These are phyloP conservation scores for Penicillium sclerotiorum DNA, from an alignment of 2,329 filamentous ascomycete species.

Conservation along the genomic window DNA sequence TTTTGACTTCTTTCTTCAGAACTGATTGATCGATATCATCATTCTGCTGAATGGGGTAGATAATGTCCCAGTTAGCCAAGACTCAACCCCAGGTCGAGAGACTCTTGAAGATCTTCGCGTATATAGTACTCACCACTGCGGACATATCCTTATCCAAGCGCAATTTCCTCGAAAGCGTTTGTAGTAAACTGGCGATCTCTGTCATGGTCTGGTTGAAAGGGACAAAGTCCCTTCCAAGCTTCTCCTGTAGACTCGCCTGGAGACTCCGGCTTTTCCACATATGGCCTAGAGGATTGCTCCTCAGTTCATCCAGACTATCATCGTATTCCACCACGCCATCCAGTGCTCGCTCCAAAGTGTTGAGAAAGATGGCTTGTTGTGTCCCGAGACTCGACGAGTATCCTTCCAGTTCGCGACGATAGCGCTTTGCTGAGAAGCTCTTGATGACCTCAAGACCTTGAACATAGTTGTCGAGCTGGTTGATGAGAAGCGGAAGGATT, in stretches of 20 bases:
- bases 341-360: background rate
- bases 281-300: background rate
- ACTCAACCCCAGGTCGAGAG: background rate
- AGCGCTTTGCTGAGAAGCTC: slow-evolving; percentile 25
- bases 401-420: slow-evolving; percentile 9
- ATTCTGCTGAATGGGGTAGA: background rate
- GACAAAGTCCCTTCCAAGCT: background rate
- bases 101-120: background rate
- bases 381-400: slow-evolving; percentile 9
- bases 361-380: slow-evolving; percentile 12
- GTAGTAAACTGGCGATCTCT: background rate
- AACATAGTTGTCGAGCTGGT: slow-evolving; percentile 37
- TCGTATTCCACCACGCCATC: background rate
- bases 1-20: background rate
- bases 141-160: background rate
- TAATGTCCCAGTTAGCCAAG: background rate
- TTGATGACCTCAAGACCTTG: slow-evolving; percentile 45
- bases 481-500: slow-evolving; percentile 41
- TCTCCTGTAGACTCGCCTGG: background rate
- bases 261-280: background rate
- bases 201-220: background rate
- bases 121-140: background rate
- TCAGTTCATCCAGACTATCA: background rate
- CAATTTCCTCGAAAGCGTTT: background rate
- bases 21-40: background rate